These are phyloP conservation scores for Epichloe sp. DNA, from an alignment of 2,329 filamentous ascomycete genomes.

Conservation along the genomic window DNA sequence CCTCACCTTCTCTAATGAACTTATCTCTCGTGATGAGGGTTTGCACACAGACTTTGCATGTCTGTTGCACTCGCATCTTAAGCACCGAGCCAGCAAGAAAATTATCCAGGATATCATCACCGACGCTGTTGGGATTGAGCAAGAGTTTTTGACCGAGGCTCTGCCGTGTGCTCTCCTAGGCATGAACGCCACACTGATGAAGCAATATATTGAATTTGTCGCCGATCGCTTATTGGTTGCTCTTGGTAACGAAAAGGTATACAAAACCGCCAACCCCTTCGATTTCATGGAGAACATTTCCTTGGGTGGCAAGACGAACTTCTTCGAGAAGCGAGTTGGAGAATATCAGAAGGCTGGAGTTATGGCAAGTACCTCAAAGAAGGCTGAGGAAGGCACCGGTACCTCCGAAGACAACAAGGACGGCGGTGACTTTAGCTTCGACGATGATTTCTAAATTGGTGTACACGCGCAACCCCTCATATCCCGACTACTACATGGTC, in stretches of 20 bases:
- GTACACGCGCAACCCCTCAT: conserved; percentile 9
- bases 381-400: conserved; percentile 43
- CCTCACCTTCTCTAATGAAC: conserved; percentile 97
- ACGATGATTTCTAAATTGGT: conserved; percentile 79
- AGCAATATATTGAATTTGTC: conserved; percentile 99
- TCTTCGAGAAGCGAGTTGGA: conserved; percentile 99
- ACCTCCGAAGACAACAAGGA: conserved; percentile 34
- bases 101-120: conserved; percentile 78
- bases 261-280: conserved; percentile 89
- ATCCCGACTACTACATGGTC: neutral
- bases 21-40: conserved; percentile 98
- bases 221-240: conserved; percentile 88
- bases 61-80: conserved; percentile 92
- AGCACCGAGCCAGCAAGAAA: conserved; percentile 75
- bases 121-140: conserved; percentile 87
- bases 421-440: conserved; percentile 77
- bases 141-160: conserved; percentile 95
- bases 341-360: conserved; percentile 99
- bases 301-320: conserved; percentile 98
- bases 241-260: conserved; percentile 88
- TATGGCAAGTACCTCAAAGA: conserved; percentile 73
- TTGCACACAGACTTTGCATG: conserved; percentile 99
- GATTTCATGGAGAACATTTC: conserved; percentile 99
- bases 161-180: conserved; percentile 85
- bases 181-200: conserved; percentile 97